Evolutionary conservation across 2,329 filamentous ascomycete species (phyloP), one percentile per base, ranked within the genome.

Genomic region (Colletotrichum chrysophilum): DNA sequence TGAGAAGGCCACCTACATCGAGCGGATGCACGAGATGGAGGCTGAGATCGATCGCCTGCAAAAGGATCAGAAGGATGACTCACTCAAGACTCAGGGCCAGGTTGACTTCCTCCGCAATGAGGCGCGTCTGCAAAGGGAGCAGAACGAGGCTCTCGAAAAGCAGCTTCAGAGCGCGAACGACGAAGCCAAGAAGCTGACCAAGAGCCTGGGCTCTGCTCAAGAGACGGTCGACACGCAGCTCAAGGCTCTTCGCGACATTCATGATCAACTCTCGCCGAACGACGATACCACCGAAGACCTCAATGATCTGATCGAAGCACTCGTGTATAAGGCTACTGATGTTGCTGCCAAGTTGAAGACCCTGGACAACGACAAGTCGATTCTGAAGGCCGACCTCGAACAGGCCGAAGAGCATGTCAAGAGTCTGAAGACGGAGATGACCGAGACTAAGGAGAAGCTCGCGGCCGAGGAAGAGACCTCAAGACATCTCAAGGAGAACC

Each of bases 1-100:
- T 79, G 94, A 97, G 80, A 94, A 93, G 80, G 91, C 91, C 5
- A 90, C 90, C 4, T 89, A 93, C 60, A 93, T 96, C 77, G 91
- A 94, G 62, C 93, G 89, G 74, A 87, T 96, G 36, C 91, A 91
- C 61, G 87, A 89, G 10, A 88, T 98, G 1, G 91, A 96, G 80
- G 87, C 90, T 18, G 94, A 98, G 79, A 85, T 98, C 18, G 91
- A 95, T 71, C 90, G 89, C 66, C 83, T 93, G 18, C 88, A 86
- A 43, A 90, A 90, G 76, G 89, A 93, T 76, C 87, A 88, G 76
- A 86, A 87, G 55, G 91, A 93, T 48, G 91, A 92, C 69, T 80
- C 84, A 3, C 86, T 91, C 61, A 92, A 91, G 77, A 86, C 87
- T 1, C 90, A 93, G 77, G 91, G 90, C 3, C 91, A 94, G 79